Percentiles rank a stretch among this genome's conserved stretches.
Conservation (phyloP, 148 eudicot species). For the Chenopodium album region DNA sequence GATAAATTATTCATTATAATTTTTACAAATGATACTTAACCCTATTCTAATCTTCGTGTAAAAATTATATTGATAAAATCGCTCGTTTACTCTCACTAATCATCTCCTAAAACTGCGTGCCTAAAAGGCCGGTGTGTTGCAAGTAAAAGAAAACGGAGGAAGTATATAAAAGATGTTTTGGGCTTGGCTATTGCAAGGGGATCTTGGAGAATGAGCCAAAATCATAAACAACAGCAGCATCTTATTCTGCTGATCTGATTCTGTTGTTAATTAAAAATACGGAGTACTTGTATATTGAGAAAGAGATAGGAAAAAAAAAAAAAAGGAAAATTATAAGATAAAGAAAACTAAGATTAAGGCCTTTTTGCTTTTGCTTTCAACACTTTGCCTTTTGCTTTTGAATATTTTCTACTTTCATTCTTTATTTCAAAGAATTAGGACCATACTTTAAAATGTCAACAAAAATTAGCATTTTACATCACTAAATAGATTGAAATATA, state of each 20-base stretch:
- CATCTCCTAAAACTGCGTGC: too few relatives aligned
- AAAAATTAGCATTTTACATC: background rate
- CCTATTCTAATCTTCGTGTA: too few relatives aligned
- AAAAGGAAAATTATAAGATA: background rate
- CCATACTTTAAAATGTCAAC: background rate
- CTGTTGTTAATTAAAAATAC: conserved; percentile 10
- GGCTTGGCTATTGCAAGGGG: conserved; percentile 1
- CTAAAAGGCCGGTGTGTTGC: too few relatives aligned
- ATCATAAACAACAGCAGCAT: conserved; percentile 5
- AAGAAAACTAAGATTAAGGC: background rate
- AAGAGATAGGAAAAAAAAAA: background rate
- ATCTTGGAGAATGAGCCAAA: conserved; percentile 29
- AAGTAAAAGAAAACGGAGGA: too few relatives aligned
- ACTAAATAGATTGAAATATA: background rate
- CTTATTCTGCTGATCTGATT: conserved; percentile 18
- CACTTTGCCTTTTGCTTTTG: conserved; percentile 10
- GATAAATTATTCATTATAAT: too few relatives aligned
- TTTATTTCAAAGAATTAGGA: conserved; percentile 14
- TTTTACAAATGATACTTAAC: too few relatives aligned
- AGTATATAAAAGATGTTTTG: background rate
- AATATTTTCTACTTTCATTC: background rate
- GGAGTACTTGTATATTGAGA: background rate
- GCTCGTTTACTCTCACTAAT: too few relatives aligned
- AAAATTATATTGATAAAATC: too few relatives aligned
- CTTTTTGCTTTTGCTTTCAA: background rate